A percentile compares a stretch with the other conserved stretches of the same genome.
Conservation (phyloP, 2,329 filamentous ascomycete species). For the Fusarium avenaceum region DNA sequence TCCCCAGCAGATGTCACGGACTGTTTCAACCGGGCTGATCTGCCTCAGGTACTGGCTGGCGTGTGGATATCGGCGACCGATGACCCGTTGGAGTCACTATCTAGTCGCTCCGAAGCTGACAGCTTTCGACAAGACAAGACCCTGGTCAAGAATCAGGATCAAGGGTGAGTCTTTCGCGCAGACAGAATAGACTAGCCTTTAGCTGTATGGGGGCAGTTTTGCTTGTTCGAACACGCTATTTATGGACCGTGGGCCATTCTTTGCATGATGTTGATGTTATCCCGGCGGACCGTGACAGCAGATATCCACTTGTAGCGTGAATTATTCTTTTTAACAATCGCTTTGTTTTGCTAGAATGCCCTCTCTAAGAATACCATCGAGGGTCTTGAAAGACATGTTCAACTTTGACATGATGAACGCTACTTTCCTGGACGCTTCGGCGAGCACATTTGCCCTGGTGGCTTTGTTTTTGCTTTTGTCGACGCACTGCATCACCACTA, state of each 20-base stretch:
- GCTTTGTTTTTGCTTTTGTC: conserved; percentile 27
- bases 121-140: neutral
- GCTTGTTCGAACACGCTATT: neutral
- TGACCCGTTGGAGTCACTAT: neutral
- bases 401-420: conserved; percentile 15
- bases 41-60: conserved; percentile 5
- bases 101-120: neutral
- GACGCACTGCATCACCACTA: conserved; percentile 34
- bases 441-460: conserved; percentile 4
- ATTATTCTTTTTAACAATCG: conserved; percentile 1
- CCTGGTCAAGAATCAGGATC: neutral
- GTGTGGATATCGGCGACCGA: conserved; percentile 6
- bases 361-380: conserved; percentile 13
- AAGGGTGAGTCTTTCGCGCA: neutral
- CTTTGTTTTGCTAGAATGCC: neutral
- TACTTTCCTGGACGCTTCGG: neutral
- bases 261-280: conserved; percentile 16
- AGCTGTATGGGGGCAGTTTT: neutral
- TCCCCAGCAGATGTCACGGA: neutral
- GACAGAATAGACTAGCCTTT: conserved; percentile 6
- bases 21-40: conserved; percentile 3
- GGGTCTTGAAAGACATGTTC: conserved; percentile 20
- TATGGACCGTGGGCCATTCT: conserved; percentile 5
- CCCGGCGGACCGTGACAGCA: neutral
- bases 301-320: neutral